These are phyloP conservation scores for Colletotrichum musae DNA, from an alignment of 2,329 filamentous ascomycete genomes.

Conservation along the genomic window DNA sequence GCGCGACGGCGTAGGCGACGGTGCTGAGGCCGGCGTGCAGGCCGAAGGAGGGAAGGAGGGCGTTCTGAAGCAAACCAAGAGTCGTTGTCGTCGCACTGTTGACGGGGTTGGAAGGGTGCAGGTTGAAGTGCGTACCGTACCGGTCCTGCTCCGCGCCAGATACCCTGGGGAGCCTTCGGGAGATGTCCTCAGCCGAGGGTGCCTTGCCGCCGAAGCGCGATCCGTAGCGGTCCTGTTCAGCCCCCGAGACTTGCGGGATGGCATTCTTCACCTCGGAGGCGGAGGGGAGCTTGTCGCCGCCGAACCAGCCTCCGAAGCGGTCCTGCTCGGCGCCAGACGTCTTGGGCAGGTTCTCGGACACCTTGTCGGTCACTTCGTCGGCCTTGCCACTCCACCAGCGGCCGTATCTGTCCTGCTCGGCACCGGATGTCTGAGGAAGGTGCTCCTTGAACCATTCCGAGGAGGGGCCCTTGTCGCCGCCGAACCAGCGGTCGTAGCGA, in stretches of 20 bases:
- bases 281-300: slow-evolving; percentile 40
- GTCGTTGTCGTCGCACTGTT: slow-evolving; percentile 41
- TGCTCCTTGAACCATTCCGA: slow-evolving; percentile 26
- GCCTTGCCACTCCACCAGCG: slow-evolving; percentile 29
- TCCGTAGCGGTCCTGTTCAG: slow-evolving; percentile 38
- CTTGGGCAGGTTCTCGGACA: slow-evolving; percentile 30
- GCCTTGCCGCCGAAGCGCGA: slow-evolving; percentile 35
- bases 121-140: slow-evolving; percentile 45
- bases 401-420: slow-evolving; percentile 44
- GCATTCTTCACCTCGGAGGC: slow-evolving; percentile 40
- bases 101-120: slow-evolving; percentile 35
- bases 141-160: slow-evolving; percentile 42
- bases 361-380: slow-evolving; percentile 24
- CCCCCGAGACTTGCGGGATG: slow-evolving; percentile 29
- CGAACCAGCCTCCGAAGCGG: slow-evolving; percentile 41
- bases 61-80: slow-evolving; percentile 67
- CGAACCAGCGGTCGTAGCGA: slow-evolving; percentile 42
- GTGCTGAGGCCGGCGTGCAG: slow-evolving; percentile 67
- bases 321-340: slow-evolving; percentile 42
- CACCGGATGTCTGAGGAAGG: slow-evolving; percentile 35
- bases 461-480: slow-evolving; percentile 34
- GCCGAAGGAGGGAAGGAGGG: slow-evolving; percentile 67
- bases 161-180: slow-evolving; percentile 25
- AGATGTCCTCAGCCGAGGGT: slow-evolving; percentile 18
- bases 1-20: slow-evolving; percentile 65